A percentile compares a stretch with the other conserved stretches of the same genome.
Evolutionary conservation across 2,329 filamentous ascomycete genomes (phyloP).

Genomic region (Penicillium sp.): DNA sequence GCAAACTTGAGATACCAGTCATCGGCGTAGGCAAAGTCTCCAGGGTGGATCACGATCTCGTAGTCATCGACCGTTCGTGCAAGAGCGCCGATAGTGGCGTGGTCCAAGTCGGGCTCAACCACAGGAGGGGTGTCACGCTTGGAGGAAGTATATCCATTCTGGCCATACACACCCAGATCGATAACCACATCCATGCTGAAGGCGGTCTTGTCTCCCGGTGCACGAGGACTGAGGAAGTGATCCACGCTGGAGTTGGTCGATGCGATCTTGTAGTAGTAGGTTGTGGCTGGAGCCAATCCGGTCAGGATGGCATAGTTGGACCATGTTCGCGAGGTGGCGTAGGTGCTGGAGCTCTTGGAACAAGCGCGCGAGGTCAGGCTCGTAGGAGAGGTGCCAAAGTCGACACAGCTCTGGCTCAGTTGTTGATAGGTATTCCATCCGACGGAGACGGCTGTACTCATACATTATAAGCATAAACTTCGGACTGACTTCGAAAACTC

Average conservation of each 20-base stretch:
- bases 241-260: slow-evolving; percentile 51
- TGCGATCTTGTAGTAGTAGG: slow-evolving; percentile 56
- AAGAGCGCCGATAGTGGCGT: slow-evolving; percentile 54
- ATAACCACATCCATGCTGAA: slow-evolving; percentile 51
- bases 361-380: slow-evolving; percentile 40
- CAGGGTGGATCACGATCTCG: slow-evolving; percentile 41
- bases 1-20: slow-evolving; percentile 48
- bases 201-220: slow-evolving; percentile 49
- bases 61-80: slow-evolving; percentile 50
- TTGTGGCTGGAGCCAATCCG: slow-evolving; percentile 47
- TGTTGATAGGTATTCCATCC: slow-evolving; percentile 54
- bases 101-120: slow-evolving; percentile 50
- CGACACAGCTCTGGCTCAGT: slow-evolving; percentile 44
- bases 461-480: neutral
- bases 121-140: slow-evolving; percentile 47
- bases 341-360: slow-evolving; percentile 45
- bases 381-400: slow-evolving; percentile 44
- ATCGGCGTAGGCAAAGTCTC: slow-evolving; percentile 54
- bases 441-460: slow-evolving; percentile 43
- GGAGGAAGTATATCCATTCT: slow-evolving; percentile 47
- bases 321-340: slow-evolving; percentile 50
- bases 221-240: slow-evolving; percentile 50
- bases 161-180: slow-evolving; percentile 52
- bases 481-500: neutral
- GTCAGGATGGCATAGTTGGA: slow-evolving; percentile 46